Conservation (phyloP, 2,329 filamentous ascomycete genomes). For the Colletotrichum horii region DNA sequence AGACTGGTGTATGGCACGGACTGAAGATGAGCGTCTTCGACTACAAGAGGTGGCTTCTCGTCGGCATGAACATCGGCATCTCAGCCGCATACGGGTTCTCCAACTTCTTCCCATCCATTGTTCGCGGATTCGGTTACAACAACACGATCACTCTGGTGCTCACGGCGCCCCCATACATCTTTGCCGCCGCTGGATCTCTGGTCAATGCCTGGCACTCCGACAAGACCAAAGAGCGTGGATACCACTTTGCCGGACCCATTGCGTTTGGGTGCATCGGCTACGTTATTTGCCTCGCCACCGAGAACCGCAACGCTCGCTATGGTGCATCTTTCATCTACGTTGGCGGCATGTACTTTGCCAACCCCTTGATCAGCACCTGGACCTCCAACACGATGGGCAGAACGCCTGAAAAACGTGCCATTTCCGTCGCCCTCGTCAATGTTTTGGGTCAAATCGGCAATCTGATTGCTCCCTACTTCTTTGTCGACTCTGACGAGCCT, state of each 20-base stretch:
- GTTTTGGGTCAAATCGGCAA: slow-evolving; percentile 24
- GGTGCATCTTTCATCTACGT: slow-evolving; percentile 26
- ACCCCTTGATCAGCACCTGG: slow-evolving; percentile 24
- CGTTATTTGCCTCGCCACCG: slow-evolving; percentile 26
- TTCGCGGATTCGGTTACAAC: slow-evolving; percentile 25
- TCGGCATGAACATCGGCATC: slow-evolving; percentile 26
- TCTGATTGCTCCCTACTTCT: slow-evolving; percentile 32
- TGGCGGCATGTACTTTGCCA: slow-evolving; percentile 20
- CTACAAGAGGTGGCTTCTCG: slow-evolving; percentile 27
- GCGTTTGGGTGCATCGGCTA: slow-evolving; percentile 27
- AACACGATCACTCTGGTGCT: slow-evolving; percentile 26
- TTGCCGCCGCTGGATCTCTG: slow-evolving; percentile 23
- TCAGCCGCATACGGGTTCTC: slow-evolving; percentile 25
- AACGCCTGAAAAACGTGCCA: slow-evolving; percentile 29
- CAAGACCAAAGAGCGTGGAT: slow-evolving; percentile 24
- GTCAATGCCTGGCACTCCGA: slow-evolving; percentile 26
- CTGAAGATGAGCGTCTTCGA: slow-evolving; percentile 27
- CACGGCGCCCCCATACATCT: slow-evolving; percentile 27
- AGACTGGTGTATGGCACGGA: slow-evolving; percentile 25
- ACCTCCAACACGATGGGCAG: slow-evolving; percentile 25
- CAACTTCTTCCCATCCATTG: slow-evolving; percentile 29
- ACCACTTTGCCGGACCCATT: slow-evolving; percentile 24
- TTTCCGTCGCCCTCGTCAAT: slow-evolving; percentile 24
- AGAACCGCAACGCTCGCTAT: slow-evolving; percentile 24
- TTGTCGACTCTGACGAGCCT: slow-evolving; percentile 25